Evolutionary conservation across 371 early-diverging fungal genomes (phyloP).

Genomic region (Neoconidiobolus thromboides): DNA sequence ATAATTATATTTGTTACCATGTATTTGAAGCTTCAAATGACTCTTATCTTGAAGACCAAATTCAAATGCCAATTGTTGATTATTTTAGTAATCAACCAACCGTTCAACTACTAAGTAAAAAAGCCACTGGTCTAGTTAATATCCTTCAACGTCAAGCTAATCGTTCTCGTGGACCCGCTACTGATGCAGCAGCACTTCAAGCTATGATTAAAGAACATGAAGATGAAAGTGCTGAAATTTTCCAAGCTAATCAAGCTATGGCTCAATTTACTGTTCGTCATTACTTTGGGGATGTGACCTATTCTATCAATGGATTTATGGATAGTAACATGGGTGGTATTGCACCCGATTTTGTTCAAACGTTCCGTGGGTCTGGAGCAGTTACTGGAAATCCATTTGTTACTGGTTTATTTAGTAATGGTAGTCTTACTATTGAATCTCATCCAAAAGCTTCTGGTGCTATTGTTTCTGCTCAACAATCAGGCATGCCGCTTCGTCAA

Average conservation of each 20-base stretch:
- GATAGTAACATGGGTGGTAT: slow-evolving; percentile 50
- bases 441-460: slow-evolving; percentile 50
- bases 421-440: slow-evolving; percentile 55
- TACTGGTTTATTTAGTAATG: slow-evolving; percentile 55
- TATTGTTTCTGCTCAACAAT: slow-evolving; percentile 48
- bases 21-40: slow-evolving; percentile 16
- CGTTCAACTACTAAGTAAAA: slow-evolving; percentile 30
- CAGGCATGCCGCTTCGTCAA: slow-evolving; percentile 26
- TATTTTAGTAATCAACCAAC: slow-evolving; percentile 37
- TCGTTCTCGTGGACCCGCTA: slow-evolving; percentile 13
- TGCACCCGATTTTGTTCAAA: slow-evolving; percentile 61
- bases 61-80: slow-evolving; percentile 23
- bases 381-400: slow-evolving; percentile 58
- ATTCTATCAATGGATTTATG: slow-evolving; percentile 51
- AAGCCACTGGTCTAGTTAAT: slow-evolving; percentile 30
- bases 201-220: slow-evolving; percentile 11
- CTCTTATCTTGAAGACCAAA: slow-evolving; percentile 7
- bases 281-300: slow-evolving; percentile 48
- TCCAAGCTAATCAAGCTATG: slow-evolving; percentile 19
- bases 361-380: slow-evolving; percentile 30
- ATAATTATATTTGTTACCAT: slow-evolving; percentile 31
- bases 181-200: slow-evolving; percentile 15
- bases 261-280: slow-evolving; percentile 41
- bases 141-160: slow-evolving; percentile 29
- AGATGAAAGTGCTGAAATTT: slow-evolving; percentile 18